phyloP scores from a whole-genome alignment of 2,329 filamentous ascomycete species.

The Thelonectria olida region DNA sequence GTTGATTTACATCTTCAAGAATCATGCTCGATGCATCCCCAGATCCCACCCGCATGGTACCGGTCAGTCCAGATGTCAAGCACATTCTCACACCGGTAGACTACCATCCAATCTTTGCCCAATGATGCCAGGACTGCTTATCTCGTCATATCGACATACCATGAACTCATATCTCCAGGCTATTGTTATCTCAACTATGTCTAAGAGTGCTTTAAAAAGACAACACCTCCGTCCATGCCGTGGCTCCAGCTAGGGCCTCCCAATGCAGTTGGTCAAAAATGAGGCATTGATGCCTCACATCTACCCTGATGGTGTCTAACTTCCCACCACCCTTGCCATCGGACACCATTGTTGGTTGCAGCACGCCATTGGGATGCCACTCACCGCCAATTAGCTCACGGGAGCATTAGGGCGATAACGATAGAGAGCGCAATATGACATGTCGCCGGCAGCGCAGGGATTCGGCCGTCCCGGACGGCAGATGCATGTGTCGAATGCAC shows the following conservation, averaged over 20 bases:
- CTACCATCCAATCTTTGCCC: slow-evolving; percentile 11
- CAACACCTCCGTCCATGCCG: neutral
- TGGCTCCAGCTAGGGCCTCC: slow-evolving; percentile 12
- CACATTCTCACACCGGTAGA: slow-evolving; percentile 26
- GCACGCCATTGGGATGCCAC: slow-evolving; percentile 12
- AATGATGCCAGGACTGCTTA: slow-evolving; percentile 32
- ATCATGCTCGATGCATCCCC: slow-evolving; percentile 8
- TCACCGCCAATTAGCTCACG: slow-evolving; percentile 27
- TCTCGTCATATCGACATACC: slow-evolving; percentile 20
- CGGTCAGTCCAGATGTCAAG: slow-evolving; percentile 23
- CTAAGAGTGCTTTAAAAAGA: neutral
- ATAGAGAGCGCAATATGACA: slow-evolving; percentile 10
- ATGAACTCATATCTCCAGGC: neutral
- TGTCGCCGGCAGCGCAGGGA: slow-evolving; percentile 14
- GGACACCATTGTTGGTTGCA: neutral
- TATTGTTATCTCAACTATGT: slow-evolving; percentile 16
- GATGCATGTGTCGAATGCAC: slow-evolving; percentile 21
- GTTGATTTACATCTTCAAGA: slow-evolving; percentile 11
- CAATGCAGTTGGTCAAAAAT: neutral
- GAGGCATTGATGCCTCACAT: neutral
- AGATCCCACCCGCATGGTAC: slow-evolving; percentile 22
- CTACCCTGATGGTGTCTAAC: neutral
- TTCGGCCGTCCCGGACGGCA: slow-evolving; percentile 12
- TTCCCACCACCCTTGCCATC: slow-evolving; percentile 1
- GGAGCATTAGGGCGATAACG: slow-evolving; percentile 24